phyloP scores from a whole-genome alignment of 129 eudicot genomes.

The Flaveria brownii region DNA sequence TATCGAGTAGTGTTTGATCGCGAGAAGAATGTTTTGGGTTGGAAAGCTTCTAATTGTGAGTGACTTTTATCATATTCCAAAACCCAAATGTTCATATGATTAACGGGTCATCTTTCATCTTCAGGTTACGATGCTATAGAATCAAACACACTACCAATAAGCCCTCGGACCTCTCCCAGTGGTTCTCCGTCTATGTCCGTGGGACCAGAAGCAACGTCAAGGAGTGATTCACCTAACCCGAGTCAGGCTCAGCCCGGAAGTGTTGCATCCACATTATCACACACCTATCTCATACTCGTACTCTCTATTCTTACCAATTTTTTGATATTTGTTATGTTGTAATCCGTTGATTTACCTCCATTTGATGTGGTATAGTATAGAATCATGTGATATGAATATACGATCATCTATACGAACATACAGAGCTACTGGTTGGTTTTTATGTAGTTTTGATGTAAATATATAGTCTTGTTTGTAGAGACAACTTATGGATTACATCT shows the following conservation, averaged over 20 bases:
- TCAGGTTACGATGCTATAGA: constrained; percentile 58
- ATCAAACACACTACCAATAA: constrained; percentile 53
- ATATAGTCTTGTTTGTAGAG: constrained; percentile 26
- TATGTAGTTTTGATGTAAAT: constrained; percentile 38
- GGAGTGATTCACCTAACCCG: constrained; percentile 37
- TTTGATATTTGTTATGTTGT: constrained; percentile 40
- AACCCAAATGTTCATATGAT: constrained; percentile 2
- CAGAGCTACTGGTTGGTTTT: constrained; percentile 26
- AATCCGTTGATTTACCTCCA: constrained; percentile 18
- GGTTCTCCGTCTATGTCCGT: constrained; percentile 50
- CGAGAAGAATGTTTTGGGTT: constrained; percentile 81
- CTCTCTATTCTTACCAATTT: constrained; percentile 40
- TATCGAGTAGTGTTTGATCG: constrained; percentile 82
- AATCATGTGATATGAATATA: constrained; percentile 22
- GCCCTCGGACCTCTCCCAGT: constrained; percentile 38
- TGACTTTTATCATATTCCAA: constrained; percentile 2
- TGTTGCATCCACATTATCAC: constrained; percentile 28
- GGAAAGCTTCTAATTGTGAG: constrained; percentile 85
- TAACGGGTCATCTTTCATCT: constrained; percentile 9
- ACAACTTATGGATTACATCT: constrained; percentile 15
- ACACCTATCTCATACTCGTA: constrained; percentile 28
- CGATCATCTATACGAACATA: neutral
- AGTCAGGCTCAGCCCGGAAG: constrained; percentile 35
- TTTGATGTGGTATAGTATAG: constrained; percentile 24
- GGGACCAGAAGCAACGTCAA: constrained; percentile 68